These are phyloP conservation scores for Didymella keratinophila DNA, from an alignment of 2,329 filamentous ascomycete genomes.

Conservation along the genomic window DNA sequence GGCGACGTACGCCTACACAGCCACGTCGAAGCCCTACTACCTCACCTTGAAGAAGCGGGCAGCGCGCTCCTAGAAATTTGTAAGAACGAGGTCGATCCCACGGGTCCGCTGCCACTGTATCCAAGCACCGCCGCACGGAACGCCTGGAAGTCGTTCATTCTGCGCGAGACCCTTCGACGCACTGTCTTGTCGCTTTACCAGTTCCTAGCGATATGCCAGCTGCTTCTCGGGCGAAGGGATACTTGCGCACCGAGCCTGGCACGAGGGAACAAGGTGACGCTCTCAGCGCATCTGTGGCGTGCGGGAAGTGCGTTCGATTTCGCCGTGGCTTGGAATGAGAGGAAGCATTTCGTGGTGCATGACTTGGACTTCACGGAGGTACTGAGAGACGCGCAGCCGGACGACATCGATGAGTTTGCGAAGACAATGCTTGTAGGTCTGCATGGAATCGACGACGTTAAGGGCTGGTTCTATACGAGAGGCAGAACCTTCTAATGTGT, in stretches of 20 bases:
- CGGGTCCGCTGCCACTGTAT: constrained; percentile 48
- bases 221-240: constrained; percentile 26
- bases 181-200: constrained; percentile 61
- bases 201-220: constrained; percentile 44
- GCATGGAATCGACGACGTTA: constrained; percentile 41
- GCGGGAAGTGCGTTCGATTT: constrained; percentile 43
- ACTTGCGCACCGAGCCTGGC: constrained; percentile 24
- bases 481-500: constrained; percentile 25
- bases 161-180: constrained; percentile 63
- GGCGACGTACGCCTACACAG: constrained; percentile 36
- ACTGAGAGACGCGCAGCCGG: constrained; percentile 29
- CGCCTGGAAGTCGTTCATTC: constrained; percentile 62
- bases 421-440: constrained; percentile 39
- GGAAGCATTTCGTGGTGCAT: constrained; percentile 38
- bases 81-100: constrained; percentile 25
- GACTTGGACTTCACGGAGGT: constrained; percentile 40
- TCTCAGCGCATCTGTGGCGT: constrained; percentile 43
- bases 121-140: constrained; percentile 46
- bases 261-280: constrained; percentile 27
- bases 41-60: constrained; percentile 28
- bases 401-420: constrained; percentile 43
- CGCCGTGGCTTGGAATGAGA: constrained; percentile 43
- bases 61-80: constrained; percentile 17
- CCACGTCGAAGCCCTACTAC: constrained; percentile 28
- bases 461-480: constrained; percentile 39